phyloP scores from a whole-genome alignment of 1,284 basidiomycete species.

The Flammula alnicola region DNA sequence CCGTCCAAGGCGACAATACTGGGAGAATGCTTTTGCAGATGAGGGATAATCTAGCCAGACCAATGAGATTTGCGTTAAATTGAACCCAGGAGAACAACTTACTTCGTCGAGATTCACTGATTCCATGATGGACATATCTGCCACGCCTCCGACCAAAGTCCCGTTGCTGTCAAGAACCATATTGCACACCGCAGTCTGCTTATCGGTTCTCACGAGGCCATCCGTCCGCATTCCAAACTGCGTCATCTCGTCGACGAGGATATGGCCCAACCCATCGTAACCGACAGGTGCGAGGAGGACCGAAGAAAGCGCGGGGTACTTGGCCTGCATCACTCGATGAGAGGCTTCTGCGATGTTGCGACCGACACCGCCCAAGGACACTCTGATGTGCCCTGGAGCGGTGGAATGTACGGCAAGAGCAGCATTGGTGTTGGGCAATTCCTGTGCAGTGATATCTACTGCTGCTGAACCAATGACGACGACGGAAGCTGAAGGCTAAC shows the following conservation, averaged over 20 bases:
- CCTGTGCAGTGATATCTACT: conserved; percentile 79
- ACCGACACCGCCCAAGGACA: conserved; percentile 90
- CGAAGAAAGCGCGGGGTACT: conserved; percentile 39
- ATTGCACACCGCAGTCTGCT: conserved; percentile 79
- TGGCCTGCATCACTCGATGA: conserved; percentile 58
- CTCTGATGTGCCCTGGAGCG: conserved; percentile 73
- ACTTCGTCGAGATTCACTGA: conserved; percentile 55
- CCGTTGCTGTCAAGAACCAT: conserved; percentile 80
- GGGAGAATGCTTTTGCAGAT: conserved; percentile 51
- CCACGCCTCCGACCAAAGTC: conserved; percentile 81
- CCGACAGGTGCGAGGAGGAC: conserved; percentile 70
- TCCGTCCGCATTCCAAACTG: conserved; percentile 80
- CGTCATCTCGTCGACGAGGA: conserved; percentile 62
- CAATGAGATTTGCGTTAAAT: conserved; percentile 16
- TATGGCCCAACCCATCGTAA: conserved; percentile 69
- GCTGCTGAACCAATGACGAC: conserved; percentile 85
- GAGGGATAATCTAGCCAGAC: conserved; percentile 44
- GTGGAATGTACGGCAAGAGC: conserved; percentile 65
- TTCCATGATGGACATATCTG: conserved; percentile 86
- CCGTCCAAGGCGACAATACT: conserved; percentile 81
- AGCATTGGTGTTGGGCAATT: conserved; percentile 31
- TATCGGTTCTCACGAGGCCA: conserved; percentile 61
- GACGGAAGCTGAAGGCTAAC: conserved; percentile 43
- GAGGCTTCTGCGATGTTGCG: conserved; percentile 94
- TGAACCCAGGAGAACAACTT: conserved; percentile 5